A percentile compares a stretch with the other conserved stretches of the same genome.
phyloP scores from a whole-genome alignment of 371 early-diverging fungal species.

The Syncephalastrum sp. region DNA sequence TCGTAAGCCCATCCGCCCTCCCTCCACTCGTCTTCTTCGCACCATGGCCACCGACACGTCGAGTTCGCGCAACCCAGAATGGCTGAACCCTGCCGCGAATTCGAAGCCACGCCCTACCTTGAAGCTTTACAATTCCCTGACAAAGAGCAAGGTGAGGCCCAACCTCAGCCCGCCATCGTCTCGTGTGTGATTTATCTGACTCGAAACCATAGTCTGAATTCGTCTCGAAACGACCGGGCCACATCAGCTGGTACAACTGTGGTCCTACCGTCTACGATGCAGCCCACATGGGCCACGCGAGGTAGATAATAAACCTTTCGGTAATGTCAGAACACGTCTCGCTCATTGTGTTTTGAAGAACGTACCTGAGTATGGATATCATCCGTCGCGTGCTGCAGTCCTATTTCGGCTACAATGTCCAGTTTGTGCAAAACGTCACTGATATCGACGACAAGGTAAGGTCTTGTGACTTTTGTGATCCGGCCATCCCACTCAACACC shows the following conservation, averaged over 20 bases:
- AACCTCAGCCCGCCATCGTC: neutral
- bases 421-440: conserved; percentile 98
- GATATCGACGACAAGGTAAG: conserved; percentile 99
- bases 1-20: too few species aligned
- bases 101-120: conserved; percentile 40
- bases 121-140: conserved; percentile 75
- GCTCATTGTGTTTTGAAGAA: conserved; percentile 48
- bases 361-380: conserved; percentile 96
- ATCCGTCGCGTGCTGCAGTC: conserved; percentile 94
- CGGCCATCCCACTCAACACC: neutral
- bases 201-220: conserved; percentile 74
- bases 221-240: conserved; percentile 75
- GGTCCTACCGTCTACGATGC: conserved; percentile 99
- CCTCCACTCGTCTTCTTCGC: too few species aligned
- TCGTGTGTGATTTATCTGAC: neutral
- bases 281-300: conserved; percentile 98
- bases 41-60: too few species aligned
- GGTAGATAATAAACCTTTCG: conserved; percentile 26
- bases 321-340: neutral
- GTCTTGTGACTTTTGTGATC: neutral
- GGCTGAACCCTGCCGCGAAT: conserved; percentile 28
- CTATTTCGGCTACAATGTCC: conserved; percentile 95
- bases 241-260: conserved; percentile 96
- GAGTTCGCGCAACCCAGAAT: conserved; percentile 21
- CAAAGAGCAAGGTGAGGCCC: conserved; percentile 62